Percentiles rank a stretch among this genome's conserved stretches.
phyloP scores from a whole-genome alignment of 495 filamentous ascomycete species.

The Neurospora sp. region DNA sequence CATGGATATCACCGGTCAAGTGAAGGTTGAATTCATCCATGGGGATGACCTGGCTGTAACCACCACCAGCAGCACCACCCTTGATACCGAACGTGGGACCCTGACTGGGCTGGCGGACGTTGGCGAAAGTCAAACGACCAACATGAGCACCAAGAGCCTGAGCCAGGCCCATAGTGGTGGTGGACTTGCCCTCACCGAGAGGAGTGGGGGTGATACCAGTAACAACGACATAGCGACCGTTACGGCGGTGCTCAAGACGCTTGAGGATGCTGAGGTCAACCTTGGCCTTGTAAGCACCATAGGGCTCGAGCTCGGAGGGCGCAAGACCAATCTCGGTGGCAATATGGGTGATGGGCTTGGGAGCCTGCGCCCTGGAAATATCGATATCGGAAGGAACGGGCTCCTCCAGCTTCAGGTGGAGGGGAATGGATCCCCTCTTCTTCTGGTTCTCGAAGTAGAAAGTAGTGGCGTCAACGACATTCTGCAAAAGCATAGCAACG shows the following conservation, averaged over 20 bases:
- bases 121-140: conserved; percentile 81
- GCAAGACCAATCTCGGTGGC: conserved; percentile 84
- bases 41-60: conserved; percentile 96
- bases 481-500: conserved; percentile 91
- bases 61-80: conserved; percentile 91
- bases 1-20: conserved; percentile 95
- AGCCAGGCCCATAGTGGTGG: conserved; percentile 91
- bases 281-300: conserved; percentile 92
- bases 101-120: conserved; percentile 93
- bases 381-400: conserved; percentile 92
- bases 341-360: conserved; percentile 76
- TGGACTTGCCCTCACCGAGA: conserved; percentile 97
- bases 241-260: conserved; percentile 71
- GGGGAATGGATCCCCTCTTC: conserved; percentile 60
- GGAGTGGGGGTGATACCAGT: conserved; percentile 95
- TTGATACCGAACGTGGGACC: conserved; percentile 98
- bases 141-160: conserved; percentile 91
- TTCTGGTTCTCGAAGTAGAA: conserved; percentile 74
- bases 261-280: conserved; percentile 73
- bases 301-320: conserved; percentile 79
- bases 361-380: conserved; percentile 78
- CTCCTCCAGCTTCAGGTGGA: conserved; percentile 61
- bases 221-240: conserved; percentile 86
- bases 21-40: conserved; percentile 99
- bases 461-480: conserved; percentile 77